Evolutionary conservation across 2,329 filamentous ascomycete genomes (phyloP).

Genomic region (Colletotrichum phormii): DNA sequence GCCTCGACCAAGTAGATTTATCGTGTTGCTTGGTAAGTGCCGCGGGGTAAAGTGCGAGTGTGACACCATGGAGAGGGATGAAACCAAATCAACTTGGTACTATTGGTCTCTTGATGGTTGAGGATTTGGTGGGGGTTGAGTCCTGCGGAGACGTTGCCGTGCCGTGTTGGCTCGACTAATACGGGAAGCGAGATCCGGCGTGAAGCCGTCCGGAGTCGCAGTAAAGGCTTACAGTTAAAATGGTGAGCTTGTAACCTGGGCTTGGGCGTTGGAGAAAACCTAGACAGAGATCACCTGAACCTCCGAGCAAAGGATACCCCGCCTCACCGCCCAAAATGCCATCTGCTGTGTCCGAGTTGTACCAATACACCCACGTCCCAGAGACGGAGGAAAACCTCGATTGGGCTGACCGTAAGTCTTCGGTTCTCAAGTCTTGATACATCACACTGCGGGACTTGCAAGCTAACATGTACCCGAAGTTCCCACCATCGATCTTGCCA

Average conservation of each 20-base stretch:
- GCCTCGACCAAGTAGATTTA: conserved; percentile 4
- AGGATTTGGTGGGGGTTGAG: neutral
- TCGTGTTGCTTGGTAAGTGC: neutral
- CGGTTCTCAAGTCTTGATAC: neutral
- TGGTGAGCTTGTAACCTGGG: conserved; percentile 28
- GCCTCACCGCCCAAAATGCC: conserved; percentile 43
- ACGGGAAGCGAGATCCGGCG: neutral
- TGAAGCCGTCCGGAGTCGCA: conserved; percentile 5
- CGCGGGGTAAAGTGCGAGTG: conserved; percentile 27
- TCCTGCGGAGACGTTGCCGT: neutral
- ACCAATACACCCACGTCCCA: conserved; percentile 49
- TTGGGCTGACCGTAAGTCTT: conserved; percentile 49
- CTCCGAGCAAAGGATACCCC: conserved; percentile 7
- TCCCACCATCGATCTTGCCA: conserved; percentile 47
- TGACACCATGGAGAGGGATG: neutral
- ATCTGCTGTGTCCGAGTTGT: conserved; percentile 44
- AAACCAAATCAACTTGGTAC: conserved; percentile 15
- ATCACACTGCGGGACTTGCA: conserved; percentile 25
- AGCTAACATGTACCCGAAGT: conserved; percentile 37
- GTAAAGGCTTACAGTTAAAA: conserved; percentile 20
- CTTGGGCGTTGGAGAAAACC: neutral
- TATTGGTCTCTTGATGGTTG: conserved; percentile 13
- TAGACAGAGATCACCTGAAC: neutral
- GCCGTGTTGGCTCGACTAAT: neutral
- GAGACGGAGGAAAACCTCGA: conserved; percentile 51